A percentile compares a stretch with the other conserved stretches of the same genome.
Conservation (phyloP, 2,329 filamentous ascomycete genomes). For the Aspergillus melleus region DNA sequence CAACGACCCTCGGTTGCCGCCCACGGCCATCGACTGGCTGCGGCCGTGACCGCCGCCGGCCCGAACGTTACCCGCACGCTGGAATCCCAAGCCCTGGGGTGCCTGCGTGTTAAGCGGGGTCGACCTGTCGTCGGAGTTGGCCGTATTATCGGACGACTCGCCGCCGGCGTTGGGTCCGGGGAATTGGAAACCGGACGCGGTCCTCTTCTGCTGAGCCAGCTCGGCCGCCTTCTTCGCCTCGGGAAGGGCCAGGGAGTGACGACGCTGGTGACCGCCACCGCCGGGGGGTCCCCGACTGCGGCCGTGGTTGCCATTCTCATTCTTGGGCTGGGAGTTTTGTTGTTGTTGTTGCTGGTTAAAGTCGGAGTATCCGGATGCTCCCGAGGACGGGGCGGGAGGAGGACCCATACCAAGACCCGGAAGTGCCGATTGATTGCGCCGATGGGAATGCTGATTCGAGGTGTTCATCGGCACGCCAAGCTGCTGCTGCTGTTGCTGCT, state of each 20-base stretch:
- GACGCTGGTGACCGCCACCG: constrained; percentile 77
- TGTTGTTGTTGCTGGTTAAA: constrained; percentile 65
- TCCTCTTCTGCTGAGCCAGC: constrained; percentile 92
- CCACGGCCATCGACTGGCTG: constrained; percentile 52
- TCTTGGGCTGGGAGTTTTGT: constrained; percentile 63
- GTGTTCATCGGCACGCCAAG: constrained; percentile 72
- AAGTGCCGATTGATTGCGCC: constrained; percentile 95
- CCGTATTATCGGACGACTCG: constrained; percentile 53
- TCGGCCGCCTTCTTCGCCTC: constrained; percentile 98
- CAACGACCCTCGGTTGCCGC: constrained; percentile 66
- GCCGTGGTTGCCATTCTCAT: constrained; percentile 68
- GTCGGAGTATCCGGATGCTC: constrained; percentile 81
- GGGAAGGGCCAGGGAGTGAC: constrained; percentile 89
- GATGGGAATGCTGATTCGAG: constrained; percentile 81
- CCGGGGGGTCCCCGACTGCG: constrained; percentile 71
- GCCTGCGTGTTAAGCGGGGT: constrained; percentile 47
- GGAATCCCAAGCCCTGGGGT: constrained; percentile 63
- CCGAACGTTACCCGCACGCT: constrained; percentile 82
- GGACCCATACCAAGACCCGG: constrained; percentile 90
- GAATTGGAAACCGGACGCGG: constrained; percentile 92
- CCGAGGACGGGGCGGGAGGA: constrained; percentile 87
- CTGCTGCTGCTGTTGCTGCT: constrained; percentile 54
- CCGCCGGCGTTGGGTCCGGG: constrained; percentile 69
- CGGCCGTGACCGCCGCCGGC: constrained; percentile 61
- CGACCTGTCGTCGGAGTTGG: constrained; percentile 54